A percentile compares a stretch with the other conserved stretches of the same genome.
Conservation (phyloP, 108 stramenopile species). For the Cylindrotheca closterium region DNA sequence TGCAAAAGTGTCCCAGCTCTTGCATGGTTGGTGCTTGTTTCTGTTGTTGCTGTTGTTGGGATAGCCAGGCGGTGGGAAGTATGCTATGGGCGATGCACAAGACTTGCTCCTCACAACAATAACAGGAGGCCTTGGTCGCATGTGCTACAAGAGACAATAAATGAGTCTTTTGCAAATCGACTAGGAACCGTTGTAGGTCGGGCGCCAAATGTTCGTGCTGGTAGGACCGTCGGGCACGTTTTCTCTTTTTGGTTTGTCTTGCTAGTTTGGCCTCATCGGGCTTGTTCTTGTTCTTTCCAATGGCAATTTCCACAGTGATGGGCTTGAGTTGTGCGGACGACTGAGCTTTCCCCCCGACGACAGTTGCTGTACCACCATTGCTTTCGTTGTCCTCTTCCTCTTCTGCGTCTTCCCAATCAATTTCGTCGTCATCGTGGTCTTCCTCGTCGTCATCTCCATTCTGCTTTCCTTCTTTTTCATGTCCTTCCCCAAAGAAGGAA, state of each 20-base stretch:
- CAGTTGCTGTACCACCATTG: slow-evolving; percentile 7
- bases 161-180: slow-evolving; percentile 46
- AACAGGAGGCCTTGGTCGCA: slow-evolving; percentile 28
- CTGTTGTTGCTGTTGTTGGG: neutral
- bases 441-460: slow-evolving; percentile 11
- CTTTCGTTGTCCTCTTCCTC: slow-evolving; percentile 6
- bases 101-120: slow-evolving; percentile 20
- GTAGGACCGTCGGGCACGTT: slow-evolving; percentile 22
- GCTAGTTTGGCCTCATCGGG: neutral
- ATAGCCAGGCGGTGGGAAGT: slow-evolving; percentile 39
- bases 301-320: slow-evolving; percentile 16
- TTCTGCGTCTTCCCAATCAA: slow-evolving; percentile 36
- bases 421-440: slow-evolving; percentile 38
- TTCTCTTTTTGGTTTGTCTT: slow-evolving; percentile 29
- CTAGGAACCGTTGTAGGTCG: slow-evolving; percentile 39
- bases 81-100: slow-evolving; percentile 56
- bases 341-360: slow-evolving; percentile 1
- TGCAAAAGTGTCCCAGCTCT: slow-evolving; percentile 22
- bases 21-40: slow-evolving; percentile 12
- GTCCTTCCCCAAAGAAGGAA: neutral
- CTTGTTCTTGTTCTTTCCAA: neutral
- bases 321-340: neutral
- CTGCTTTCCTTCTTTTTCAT: neutral
- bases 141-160: slow-evolving; percentile 41
- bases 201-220: slow-evolving; percentile 39